Conservation (phyloP, 2,329 filamentous ascomycete species). For the Fusarium tupiense region DNA sequence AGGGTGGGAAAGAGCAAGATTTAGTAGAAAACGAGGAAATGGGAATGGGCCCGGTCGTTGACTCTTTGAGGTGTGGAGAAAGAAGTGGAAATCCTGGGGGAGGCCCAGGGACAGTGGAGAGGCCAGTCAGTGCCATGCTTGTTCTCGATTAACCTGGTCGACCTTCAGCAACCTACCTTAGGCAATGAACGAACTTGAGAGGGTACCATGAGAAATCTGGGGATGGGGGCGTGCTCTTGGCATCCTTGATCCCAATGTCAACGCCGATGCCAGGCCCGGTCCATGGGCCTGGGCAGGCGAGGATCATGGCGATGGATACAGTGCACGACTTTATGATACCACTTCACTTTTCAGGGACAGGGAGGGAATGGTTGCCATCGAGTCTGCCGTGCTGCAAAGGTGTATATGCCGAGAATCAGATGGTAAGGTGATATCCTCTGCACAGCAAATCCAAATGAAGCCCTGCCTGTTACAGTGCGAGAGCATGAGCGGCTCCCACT, state of each 20-base stretch:
- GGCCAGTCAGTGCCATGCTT: conserved; percentile 32
- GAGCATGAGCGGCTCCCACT: conserved; percentile 16
- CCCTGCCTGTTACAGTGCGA: conserved; percentile 13
- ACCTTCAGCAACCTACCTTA: neutral
- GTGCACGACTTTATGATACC: conserved; percentile 15
- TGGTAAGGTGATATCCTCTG: neutral
- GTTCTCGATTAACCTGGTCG: neutral
- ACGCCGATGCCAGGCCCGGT: neutral
- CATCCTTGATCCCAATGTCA: neutral
- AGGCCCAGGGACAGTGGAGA: conserved; percentile 37
- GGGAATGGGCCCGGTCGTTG: conserved; percentile 24
- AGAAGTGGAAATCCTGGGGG: conserved; percentile 44
- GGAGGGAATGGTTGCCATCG: neutral
- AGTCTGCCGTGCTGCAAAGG: neutral
- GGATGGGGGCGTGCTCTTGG: conserved; percentile 24
- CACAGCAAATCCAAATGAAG: neutral
- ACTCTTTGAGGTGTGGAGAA: conserved; percentile 38
- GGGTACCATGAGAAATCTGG: neutral
- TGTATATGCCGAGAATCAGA: conserved; percentile 6
- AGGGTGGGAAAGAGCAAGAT: conserved; percentile 36
- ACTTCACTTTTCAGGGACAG: conserved; percentile 2
- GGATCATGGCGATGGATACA: conserved; percentile 28
- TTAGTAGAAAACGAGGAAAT: conserved; percentile 41
- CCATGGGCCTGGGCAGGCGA: conserved; percentile 8
- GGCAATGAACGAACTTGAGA: neutral